phyloP scores from a whole-genome alignment of 2,329 filamentous ascomycete species.

The Ophiocordyceps camponoti-saundersi region DNA sequence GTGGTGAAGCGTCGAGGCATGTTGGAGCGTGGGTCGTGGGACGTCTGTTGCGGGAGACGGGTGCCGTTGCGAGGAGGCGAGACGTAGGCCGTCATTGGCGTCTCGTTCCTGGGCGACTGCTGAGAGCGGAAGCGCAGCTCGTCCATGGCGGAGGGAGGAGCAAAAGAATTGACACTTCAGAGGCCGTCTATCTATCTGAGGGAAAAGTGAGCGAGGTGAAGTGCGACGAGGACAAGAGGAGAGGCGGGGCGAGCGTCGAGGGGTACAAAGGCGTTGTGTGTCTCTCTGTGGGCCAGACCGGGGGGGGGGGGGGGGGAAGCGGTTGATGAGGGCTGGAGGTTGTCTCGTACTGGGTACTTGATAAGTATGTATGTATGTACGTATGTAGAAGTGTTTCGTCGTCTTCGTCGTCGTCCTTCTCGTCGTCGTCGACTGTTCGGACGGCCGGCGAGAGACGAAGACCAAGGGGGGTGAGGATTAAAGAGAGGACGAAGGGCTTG shows the following conservation, averaged over 20 bases:
- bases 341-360: too few species aligned
- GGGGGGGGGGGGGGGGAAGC: too few species aligned
- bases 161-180: constrained; percentile 19
- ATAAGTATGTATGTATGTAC: too few species aligned
- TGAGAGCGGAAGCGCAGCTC: constrained; percentile 64
- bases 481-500: too few species aligned
- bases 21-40: constrained; percentile 56
- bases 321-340: too few species aligned
- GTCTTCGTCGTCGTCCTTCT: too few species aligned
- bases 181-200: constrained; percentile 10
- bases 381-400: too few species aligned
- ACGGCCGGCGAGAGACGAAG: too few species aligned
- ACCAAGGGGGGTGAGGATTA: too few species aligned
- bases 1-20: constrained; percentile 89
- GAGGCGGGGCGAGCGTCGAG: constrained; percentile 10
- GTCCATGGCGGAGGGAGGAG: constrained; percentile 37
- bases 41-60: constrained; percentile 33
- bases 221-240: constrained; percentile 12
- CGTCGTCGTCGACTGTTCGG: too few species aligned
- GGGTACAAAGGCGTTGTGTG: neutral
- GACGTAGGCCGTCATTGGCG: constrained; percentile 56
- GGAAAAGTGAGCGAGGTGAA: constrained; percentile 11
- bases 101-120: constrained; percentile 62
- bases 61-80: constrained; percentile 56
- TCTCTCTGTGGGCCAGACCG: constrained; percentile 7